Evolutionary conservation across 1,284 basidiomycete species (phyloP), one percentile per base, ranked within the genome.

Genomic region (Malassezia sympodialis): DNA sequence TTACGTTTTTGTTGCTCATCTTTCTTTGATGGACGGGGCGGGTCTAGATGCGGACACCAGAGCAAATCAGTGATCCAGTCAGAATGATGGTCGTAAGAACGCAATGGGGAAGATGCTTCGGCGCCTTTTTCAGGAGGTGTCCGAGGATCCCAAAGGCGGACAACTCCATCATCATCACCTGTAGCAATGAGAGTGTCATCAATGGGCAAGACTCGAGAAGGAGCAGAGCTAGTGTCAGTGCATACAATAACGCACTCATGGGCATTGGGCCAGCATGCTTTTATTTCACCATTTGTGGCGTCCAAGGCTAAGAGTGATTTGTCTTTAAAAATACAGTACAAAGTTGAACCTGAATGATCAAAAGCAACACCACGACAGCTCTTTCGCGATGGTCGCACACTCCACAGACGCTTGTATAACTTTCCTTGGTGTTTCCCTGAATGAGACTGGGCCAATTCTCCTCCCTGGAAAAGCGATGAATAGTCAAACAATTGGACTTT

Each of bases 11-110:
- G 40, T 2, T 44, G 17, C 19, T 62, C 40, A 37, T 47, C 58
- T 21, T 58, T 53, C 11, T 15, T 60, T 10, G 34, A 34, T n/a
- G 51, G 44, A 10, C 50, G 48, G 0, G 62, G 68, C 0, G 59
- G 54, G 0, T 60, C 63, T 12, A 72, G 50, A 40, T 69, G 55
- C 0, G 47, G 19, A 26, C 63, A 49, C 82, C 86, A 96, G 37
- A 88, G 76, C 75, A 96, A 88, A 72, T 91, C 90, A 21, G 89
- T 88, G 53, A 96, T 93, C 76, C 90, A 96, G 76, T 96, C 90
- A 70, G 85, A 90, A 70, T 96, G 91, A 54, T 96, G 90, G 11
- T 79, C 82, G 72, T 90, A 90, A 14, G 80, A 77, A 32, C 84
- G 79, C 19, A 86, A 77, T 5, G 63, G 51, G 14, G 47, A 50